Evolutionary conservation across 129 eudicot species (phyloP).

Genomic region (Chrysanthemum lavandulifolium): DNA sequence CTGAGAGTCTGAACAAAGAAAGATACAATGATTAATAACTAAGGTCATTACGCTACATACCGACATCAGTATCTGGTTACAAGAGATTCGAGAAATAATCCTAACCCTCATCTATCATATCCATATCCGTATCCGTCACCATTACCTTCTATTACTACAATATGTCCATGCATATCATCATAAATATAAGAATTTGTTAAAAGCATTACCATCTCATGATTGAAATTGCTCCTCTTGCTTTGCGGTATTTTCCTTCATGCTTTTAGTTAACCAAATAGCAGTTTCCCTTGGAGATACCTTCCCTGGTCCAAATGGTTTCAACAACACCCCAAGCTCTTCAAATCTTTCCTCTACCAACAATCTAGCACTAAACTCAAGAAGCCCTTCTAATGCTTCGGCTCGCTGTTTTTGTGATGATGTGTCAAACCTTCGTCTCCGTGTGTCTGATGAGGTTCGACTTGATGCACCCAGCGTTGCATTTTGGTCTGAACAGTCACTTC

Average conservation of each 20-base stretch:
- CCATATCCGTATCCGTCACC: conserved; percentile 16
- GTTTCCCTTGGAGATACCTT: conserved; percentile 97
- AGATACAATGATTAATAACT: conserved; percentile 23
- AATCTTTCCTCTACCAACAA: conserved; percentile 77
- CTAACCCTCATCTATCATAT: conserved; percentile 26
- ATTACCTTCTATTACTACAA: conserved; percentile 24
- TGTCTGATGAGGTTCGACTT: conserved; percentile 76
- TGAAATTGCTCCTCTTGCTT: conserved; percentile 65
- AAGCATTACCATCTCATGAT: conserved; percentile 20
- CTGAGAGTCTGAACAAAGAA: background rate
- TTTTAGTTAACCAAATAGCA: conserved; percentile 93
- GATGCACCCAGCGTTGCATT: conserved; percentile 85
- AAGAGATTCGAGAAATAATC: conserved; percentile 36
- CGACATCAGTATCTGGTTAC: conserved; percentile 28
- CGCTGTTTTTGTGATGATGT: conserved; percentile 78
- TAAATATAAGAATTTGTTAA: background rate
- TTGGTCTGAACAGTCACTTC: conserved; percentile 70
- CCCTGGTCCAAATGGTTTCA: conserved; percentile 94
- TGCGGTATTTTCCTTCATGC: conserved; percentile 71
- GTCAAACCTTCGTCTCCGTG: conserved; percentile 61
- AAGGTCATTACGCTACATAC: conserved; percentile 30
- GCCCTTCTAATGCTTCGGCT: conserved; percentile 91
- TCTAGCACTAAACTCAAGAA: conserved; percentile 90
- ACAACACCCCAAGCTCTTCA: conserved; percentile 84
- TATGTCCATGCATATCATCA: conserved; percentile 27